A percentile compares a stretch with the other conserved stretches of the same genome.
Conservation (phyloP, 163 green algal genomes). For the Prototheca stagnorum region DNA sequence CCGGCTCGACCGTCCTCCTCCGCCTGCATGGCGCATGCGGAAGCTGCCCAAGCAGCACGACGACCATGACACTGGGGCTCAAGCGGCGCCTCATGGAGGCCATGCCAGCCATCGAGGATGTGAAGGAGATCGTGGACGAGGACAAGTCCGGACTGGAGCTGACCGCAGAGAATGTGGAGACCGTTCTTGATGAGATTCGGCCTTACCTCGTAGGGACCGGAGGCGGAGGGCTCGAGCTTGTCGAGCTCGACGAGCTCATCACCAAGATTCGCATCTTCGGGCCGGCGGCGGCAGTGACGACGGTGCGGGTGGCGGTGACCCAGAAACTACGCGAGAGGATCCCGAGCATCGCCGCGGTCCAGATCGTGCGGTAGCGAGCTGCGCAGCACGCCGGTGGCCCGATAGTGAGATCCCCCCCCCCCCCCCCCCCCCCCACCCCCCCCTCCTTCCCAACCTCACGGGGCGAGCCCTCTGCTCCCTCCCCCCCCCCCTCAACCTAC, state of each 20-base stretch:
- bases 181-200: slow-evolving; percentile 11
- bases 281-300: slow-evolving; percentile 90
- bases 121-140: background rate
- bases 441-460: no score
- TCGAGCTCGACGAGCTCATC: slow-evolving; percentile 76
- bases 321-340: slow-evolving; percentile 99
- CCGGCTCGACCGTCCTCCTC: slow-evolving; percentile 66
- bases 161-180: background rate
- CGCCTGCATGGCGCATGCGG: slow-evolving; percentile 84
- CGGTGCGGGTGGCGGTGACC: slow-evolving; percentile 92
- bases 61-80: slow-evolving; percentile 99
- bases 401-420: no score
- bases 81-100: slow-evolving; percentile 76
- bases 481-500: no score
- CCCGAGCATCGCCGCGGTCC: slow-evolving; percentile 86
- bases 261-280: slow-evolving; percentile 84
- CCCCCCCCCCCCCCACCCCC: no score
- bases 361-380: slow-evolving; percentile 50
- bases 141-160: background rate
- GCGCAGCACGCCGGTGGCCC: no score
- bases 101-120: slow-evolving; percentile 45
- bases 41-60: slow-evolving; percentile 74
- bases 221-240: slow-evolving; percentile 74
- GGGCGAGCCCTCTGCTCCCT: no score
- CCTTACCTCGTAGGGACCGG: slow-evolving; percentile 93